A percentile compares a stretch with the other conserved stretches of the same genome.
These are phyloP conservation scores for Theobroma cacao DNA, from an alignment of 345 rosid species.

Conservation along the genomic window DNA sequence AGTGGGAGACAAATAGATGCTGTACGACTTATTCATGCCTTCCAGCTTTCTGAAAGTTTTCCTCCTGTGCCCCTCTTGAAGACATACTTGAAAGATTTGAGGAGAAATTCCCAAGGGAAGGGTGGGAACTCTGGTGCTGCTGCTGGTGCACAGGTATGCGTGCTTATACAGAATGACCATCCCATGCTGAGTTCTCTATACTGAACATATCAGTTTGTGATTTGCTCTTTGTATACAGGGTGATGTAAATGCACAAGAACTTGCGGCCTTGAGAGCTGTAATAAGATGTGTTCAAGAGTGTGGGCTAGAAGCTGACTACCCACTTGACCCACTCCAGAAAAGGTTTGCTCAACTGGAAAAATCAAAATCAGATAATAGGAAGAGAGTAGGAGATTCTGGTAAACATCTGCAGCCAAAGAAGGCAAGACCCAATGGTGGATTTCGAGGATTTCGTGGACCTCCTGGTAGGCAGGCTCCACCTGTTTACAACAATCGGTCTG, in stretches of 20 bases:
- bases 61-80: conserved; percentile 57
- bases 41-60: conserved; percentile 46
- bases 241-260: conserved; percentile 45
- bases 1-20: conserved; percentile 56
- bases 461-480: conserved; percentile 35
- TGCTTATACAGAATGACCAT: background rate
- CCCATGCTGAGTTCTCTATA: conserved; percentile 3
- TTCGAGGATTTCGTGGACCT: conserved; percentile 26
- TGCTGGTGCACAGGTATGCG: conserved; percentile 36
- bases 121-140: conserved; percentile 30
- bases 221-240: conserved; percentile 22
- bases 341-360: conserved; percentile 49
- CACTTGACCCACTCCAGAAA: conserved; percentile 47
- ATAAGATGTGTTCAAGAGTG: conserved; percentile 44
- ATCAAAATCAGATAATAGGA: conserved; percentile 38
- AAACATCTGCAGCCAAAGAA: conserved; percentile 39
- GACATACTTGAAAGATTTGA: conserved; percentile 48
- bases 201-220: background rate
- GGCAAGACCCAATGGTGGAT: conserved; percentile 34
- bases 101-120: conserved; percentile 57
- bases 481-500: conserved; percentile 20
- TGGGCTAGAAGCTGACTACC: conserved; percentile 50
- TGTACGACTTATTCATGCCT: conserved; percentile 48
- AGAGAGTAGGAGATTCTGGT: conserved; percentile 35
- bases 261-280: conserved; percentile 48